Evolutionary conservation across 2,329 filamentous ascomycete genomes (phyloP), one percentile per base, ranked within the genome.

Genomic region (Clarireedia homoeocarpa): DNA sequence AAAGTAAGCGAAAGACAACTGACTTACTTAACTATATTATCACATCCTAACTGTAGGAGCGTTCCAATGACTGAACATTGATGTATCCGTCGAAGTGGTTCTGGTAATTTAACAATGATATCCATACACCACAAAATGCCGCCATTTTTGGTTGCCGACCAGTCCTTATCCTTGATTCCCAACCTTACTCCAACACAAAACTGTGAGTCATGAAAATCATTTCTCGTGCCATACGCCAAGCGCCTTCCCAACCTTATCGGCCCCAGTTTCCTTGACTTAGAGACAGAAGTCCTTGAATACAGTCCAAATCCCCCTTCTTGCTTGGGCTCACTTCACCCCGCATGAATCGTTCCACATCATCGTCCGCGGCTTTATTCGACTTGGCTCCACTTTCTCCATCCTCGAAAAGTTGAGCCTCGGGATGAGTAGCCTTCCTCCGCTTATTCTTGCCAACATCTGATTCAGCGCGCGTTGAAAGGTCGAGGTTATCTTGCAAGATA

Each of bases 201-300:
- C 40, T 23, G 47, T 12, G 42, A 50, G 56, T 52, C 51, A 12
- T 49, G 17, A 49, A 27, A 54, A 50, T 48, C 53, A 39, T 58
- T 40, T 47, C 56, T 48, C 45, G 6, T 47, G 48, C 36, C 23
- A 20, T 44, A 46, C 26, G 15, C 38, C 14, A 24, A 15, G 17
- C 17, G 15, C 12, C 23, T 39, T 46, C 10, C 48, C 24, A n/a
- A 24, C 34, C 36, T 56, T 62, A 70, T 53, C 83, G 80, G 10
- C 30, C 30, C 91, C 91, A 96, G 67, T 89, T 89, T n/a, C 91
- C 92, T 72, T 95, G 89, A 66, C 90, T 95, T 47, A 97, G 77
- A 51, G 89, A 92, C 60, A 96, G 71, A 61, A 97, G 73, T n/a
- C 90, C 90, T 54, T 92, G 89, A 48, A 96, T 86, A 67, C 90